A percentile compares a stretch with the other conserved stretches of the same genome.
Conservation (phyloP, 345 rosid species). For the Aegle marmelos region DNA sequence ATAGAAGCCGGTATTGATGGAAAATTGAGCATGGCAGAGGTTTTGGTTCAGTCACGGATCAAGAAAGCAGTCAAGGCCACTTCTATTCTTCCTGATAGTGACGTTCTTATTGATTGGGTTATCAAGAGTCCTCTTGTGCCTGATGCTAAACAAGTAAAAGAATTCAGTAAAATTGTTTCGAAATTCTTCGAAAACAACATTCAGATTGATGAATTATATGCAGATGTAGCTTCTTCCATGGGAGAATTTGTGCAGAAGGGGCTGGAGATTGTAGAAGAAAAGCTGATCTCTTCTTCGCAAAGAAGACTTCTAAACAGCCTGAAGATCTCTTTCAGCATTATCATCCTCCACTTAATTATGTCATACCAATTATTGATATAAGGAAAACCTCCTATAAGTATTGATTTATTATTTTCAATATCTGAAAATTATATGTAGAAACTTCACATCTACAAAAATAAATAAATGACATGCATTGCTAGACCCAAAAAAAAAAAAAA, state of each 20-base stretch:
- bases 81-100: slow-evolving; percentile 23
- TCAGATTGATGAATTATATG: slow-evolving; percentile 29
- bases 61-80: slow-evolving; percentile 17
- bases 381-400: too few species aligned
- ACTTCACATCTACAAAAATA: too few species aligned
- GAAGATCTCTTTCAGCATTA: neutral
- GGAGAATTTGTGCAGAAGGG: slow-evolving; percentile 14
- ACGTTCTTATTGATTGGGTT: slow-evolving; percentile 24
- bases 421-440: too few species aligned
- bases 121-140: slow-evolving; percentile 20
- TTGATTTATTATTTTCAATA: too few species aligned
- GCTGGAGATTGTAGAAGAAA: slow-evolving; percentile 12
- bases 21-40: slow-evolving; percentile 24
- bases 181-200: slow-evolving; percentile 21
- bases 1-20: slow-evolving; percentile 26
- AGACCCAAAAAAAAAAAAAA: too few species aligned
- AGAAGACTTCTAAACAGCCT: slow-evolving; percentile 31
- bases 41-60: slow-evolving; percentile 22
- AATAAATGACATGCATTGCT: too few species aligned
- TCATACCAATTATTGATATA: too few species aligned
- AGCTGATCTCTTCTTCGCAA: slow-evolving; percentile 25
- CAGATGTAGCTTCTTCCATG: slow-evolving; percentile 19
- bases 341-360: too few species aligned
- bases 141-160: slow-evolving; percentile 22
- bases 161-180: slow-evolving; percentile 15